These are phyloP conservation scores for Carpinus fangiana DNA, from an alignment of 306 rosid genomes.

Conservation along the genomic window DNA sequence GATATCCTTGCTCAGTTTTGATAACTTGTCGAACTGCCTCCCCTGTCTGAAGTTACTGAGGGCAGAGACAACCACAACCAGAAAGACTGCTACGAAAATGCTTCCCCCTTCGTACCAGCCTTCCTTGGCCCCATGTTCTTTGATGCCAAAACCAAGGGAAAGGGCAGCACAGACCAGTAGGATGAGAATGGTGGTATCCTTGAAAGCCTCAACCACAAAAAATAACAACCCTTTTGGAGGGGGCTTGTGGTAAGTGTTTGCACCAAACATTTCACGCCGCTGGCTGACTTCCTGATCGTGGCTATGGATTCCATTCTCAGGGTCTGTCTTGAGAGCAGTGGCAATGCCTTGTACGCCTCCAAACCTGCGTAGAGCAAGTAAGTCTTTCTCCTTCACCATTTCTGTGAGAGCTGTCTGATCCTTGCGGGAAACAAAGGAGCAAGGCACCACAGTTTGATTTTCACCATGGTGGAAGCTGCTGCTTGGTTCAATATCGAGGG, in stretches of 20 bases:
- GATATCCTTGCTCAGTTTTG: slow-evolving; percentile 73
- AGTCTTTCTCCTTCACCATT: slow-evolving; percentile 55
- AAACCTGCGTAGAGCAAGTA: slow-evolving; percentile 17
- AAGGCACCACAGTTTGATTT: background rate
- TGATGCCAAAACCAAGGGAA: slow-evolving; percentile 82
- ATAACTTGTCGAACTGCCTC: slow-evolving; percentile 67
- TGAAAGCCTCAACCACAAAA: slow-evolving; percentile 70
- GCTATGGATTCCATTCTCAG: slow-evolving; percentile 47
- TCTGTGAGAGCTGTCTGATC: slow-evolving; percentile 24
- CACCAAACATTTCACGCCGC: slow-evolving; percentile 46
- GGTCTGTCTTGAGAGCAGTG: slow-evolving; percentile 37
- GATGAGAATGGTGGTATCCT: slow-evolving; percentile 72
- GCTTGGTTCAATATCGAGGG: slow-evolving; percentile 36
- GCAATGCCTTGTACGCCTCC: slow-evolving; percentile 56
- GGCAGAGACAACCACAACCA: slow-evolving; percentile 71
- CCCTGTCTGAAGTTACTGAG: slow-evolving; percentile 83
- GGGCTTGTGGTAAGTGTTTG: slow-evolving; percentile 66
- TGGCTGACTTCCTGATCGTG: slow-evolving; percentile 31
- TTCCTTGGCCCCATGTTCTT: slow-evolving; percentile 59
- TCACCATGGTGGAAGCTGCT: background rate
- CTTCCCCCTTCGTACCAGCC: slow-evolving; percentile 97
- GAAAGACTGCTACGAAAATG: slow-evolving; percentile 65
- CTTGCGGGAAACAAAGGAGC: slow-evolving; percentile 1
- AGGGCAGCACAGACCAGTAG: slow-evolving; percentile 76
- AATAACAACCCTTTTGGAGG: slow-evolving; percentile 61